A percentile compares a stretch with the other conserved stretches of the same genome.
phyloP scores from a whole-genome alignment of 2,329 filamentous ascomycete species.

The Exophiala phaeomuriformis region DNA sequence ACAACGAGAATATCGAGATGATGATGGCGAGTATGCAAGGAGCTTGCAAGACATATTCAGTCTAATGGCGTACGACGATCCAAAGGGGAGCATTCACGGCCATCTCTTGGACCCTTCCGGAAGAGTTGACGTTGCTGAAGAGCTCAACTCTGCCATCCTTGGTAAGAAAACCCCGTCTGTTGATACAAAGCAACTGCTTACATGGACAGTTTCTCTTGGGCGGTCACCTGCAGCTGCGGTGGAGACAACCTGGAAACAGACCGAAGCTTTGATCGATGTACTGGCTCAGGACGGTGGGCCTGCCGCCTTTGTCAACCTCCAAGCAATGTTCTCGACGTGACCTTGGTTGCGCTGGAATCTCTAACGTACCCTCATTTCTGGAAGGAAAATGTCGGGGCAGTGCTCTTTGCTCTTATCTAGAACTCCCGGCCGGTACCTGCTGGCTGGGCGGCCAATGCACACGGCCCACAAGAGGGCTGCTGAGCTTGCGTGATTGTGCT shows the following conservation, averaged over 20 bases:
- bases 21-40: conserved; percentile 64
- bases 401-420: too few relatives aligned
- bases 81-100: conserved; percentile 66
- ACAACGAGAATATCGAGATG: conserved; percentile 66
- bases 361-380: not conserved
- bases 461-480: too few relatives aligned
- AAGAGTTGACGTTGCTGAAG: conserved; percentile 74
- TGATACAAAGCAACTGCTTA: conserved; percentile 14
- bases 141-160: conserved; percentile 86
- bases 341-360: not conserved
- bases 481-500: too few relatives aligned
- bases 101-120: conserved; percentile 70
- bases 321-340: conserved; percentile 13
- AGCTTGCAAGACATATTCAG: conserved; percentile 79
- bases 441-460: too few relatives aligned
- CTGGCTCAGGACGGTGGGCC: conserved; percentile 70
- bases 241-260: conserved; percentile 79
- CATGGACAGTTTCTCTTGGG: conserved; percentile 66
- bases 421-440: too few relatives aligned
- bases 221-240: conserved; percentile 81
- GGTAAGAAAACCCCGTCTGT: conserved; percentile 44
- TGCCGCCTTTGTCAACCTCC: conserved; percentile 72
- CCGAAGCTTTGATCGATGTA: conserved; percentile 75
- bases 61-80: conserved; percentile 77
- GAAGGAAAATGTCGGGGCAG: too few relatives aligned